Conservation (phyloP, 306 rosid genomes). For the Styphnolobium japonicum region DNA sequence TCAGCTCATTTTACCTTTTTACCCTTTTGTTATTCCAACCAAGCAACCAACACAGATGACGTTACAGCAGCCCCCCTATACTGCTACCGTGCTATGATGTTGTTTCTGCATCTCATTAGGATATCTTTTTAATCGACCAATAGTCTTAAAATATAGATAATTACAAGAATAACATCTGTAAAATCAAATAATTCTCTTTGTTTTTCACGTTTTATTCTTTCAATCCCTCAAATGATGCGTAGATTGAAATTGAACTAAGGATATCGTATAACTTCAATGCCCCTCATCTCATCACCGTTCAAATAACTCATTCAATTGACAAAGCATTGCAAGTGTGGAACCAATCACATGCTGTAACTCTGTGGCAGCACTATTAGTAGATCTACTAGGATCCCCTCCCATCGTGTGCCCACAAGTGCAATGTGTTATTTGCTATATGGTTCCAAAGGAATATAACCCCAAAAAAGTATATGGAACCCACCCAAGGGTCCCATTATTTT, state of each 20-base stretch:
- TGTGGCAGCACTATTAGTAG: background rate
- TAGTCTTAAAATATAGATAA: background rate
- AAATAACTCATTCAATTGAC: no score
- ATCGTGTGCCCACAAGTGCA: slow-evolving; percentile 19
- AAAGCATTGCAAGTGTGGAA: background rate
- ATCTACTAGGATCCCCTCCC: slow-evolving; percentile 24
- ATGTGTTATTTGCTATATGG: background rate
- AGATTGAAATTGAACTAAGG: no score
- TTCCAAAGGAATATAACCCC: background rate
- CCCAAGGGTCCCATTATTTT: background rate
- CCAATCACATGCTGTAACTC: background rate
- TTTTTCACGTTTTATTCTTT: background rate
- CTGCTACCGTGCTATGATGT: background rate
- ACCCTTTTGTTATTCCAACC: slow-evolving; percentile 17
- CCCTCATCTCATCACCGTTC: no score
- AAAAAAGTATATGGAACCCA: background rate
- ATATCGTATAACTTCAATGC: no score
- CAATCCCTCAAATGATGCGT: no score
- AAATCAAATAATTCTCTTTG: background rate
- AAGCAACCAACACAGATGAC: background rate
- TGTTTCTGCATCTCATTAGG: no score
- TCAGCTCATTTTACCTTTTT: slow-evolving; percentile 11
- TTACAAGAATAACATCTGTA: background rate
- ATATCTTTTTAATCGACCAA: background rate
- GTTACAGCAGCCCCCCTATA: background rate